Conservation (phyloP, 108 stramenopile genomes). For the Skeletonema tropicum region DNA sequence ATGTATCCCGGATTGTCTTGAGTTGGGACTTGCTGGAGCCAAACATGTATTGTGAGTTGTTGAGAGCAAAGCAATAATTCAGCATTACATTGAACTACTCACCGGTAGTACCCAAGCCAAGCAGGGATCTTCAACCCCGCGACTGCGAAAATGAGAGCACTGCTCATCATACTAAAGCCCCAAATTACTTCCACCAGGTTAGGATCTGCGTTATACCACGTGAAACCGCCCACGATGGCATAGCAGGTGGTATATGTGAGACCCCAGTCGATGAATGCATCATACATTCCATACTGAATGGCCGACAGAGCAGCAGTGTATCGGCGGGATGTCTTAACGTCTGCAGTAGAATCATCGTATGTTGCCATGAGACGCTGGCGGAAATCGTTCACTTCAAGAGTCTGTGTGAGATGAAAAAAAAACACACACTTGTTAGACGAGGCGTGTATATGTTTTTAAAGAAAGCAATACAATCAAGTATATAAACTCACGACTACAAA, state of each 20-base stretch:
- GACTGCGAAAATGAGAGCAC: constrained; percentile 21
- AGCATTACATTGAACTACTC: not conserved
- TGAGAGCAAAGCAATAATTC: no score
- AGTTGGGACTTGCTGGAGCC: constrained; percentile 11
- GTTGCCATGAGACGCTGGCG: constrained; percentile 18
- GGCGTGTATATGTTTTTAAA: not conserved
- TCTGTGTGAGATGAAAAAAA: not conserved
- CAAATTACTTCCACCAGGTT: constrained; percentile 25
- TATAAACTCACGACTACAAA: not conserved
- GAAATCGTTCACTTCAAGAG: constrained; percentile 40
- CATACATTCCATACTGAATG: constrained; percentile 30
- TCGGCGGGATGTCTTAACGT: not conserved
- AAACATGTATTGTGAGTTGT: no score
- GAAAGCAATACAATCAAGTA: not conserved
- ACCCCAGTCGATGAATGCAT: constrained; percentile 33
- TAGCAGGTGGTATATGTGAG: constrained; percentile 23
- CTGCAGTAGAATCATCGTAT: not conserved
- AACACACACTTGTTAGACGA: not conserved
- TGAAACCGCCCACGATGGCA: constrained; percentile 29
- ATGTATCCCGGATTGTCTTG: constrained; percentile 13
- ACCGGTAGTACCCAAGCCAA: constrained; percentile 39
- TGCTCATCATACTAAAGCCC: constrained; percentile 28
- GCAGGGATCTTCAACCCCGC: constrained; percentile 31
- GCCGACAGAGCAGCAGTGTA: constrained; percentile 26
- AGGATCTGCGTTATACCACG: constrained; percentile 32